Evolutionary conservation across 1,139 yeast genomes (phyloP).

Genomic region (Suhomyces maxii): DNA sequence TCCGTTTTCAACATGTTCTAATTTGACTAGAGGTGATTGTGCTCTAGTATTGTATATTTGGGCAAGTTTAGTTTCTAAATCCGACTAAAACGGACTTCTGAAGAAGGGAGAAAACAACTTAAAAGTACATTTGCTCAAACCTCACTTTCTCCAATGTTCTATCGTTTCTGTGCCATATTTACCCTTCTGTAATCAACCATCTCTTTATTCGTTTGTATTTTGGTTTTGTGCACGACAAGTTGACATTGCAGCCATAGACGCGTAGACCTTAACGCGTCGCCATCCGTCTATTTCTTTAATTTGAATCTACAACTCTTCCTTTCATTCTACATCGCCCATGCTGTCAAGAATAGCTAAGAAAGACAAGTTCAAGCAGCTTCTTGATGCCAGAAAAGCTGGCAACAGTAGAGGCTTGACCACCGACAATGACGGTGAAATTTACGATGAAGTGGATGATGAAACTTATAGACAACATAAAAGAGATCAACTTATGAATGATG

Average conservation of each 20-base stretch:
- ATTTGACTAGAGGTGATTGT: no score
- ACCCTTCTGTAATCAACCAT: not conserved
- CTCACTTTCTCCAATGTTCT: no score
- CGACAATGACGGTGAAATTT: slow-evolving; percentile 50
- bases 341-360: slow-evolving; percentile 33
- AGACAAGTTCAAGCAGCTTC: slow-evolving; percentile 41
- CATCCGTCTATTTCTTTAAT: slow-evolving; percentile 1
- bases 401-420: slow-evolving; percentile 23
- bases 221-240: not conserved
- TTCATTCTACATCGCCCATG: slow-evolving; percentile 14
- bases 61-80: no score
- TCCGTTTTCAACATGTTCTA: no score
- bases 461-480: slow-evolving; percentile 76
- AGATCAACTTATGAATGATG: slow-evolving; percentile 80
- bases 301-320: not conserved
- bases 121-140: no score
- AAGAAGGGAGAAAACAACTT: no score
- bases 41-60: no score
- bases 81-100: no score
- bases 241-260: not conserved
- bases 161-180: not conserved
- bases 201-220: not conserved
- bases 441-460: slow-evolving; percentile 85
- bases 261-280: not conserved
- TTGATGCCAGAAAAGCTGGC: slow-evolving; percentile 43